Base-by-base conservation (phyloP, 2,329 filamentous ascomycete genomes). In the Spiromastix sp. region DNA sequence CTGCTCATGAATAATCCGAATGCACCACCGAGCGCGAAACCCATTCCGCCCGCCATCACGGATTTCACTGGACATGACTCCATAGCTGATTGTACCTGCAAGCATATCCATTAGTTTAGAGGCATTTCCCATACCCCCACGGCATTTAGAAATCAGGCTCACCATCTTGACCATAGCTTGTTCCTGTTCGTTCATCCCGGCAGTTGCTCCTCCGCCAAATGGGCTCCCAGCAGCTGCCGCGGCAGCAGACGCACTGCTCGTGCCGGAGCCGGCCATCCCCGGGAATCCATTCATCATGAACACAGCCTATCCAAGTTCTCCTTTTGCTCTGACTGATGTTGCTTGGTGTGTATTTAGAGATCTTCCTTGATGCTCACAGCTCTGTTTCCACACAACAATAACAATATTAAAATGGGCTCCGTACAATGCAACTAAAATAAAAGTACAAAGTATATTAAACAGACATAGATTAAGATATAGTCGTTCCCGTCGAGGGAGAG, bases 1-100 rank as follows among this genome's bases (percentile, higher is more conserved):
- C 84, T 91, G 40, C 87, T 85, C 89, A 96, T 98, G 69, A 98
- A 98, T 51, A 96, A 73, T 48, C 91, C 91, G 49, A 98, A 98
- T 28, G 93, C 69, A 51, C 86, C 91, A 43, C 91, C 91, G 46
- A 98, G 79, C 24, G 80, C 91, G 52, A 95, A 95, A 11, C 91
- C 91, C 76, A 93, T 93, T 16, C 81, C 84, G 38, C 89, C 91
- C 0, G 87, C 83, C 63, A 98, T 81, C 48, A 77, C 79, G 12
- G 85, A 83, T 62, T 98, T 98, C 39, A 79, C 79, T 16, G 81
- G 77, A 57, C 91, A 98, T 21, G 85, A 93, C 61, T 96, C 87
- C 85, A 95, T 94, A 28, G 77, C 76, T 16, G 69, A 63, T 70
- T 85, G 77, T 67, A 94, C 81, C 83, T 91, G 48, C 10, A 13